These are phyloP conservation scores for Nidularia pulvinata DNA, from an alignment of 768 basidiomycete genomes.

Conservation along the genomic window DNA sequence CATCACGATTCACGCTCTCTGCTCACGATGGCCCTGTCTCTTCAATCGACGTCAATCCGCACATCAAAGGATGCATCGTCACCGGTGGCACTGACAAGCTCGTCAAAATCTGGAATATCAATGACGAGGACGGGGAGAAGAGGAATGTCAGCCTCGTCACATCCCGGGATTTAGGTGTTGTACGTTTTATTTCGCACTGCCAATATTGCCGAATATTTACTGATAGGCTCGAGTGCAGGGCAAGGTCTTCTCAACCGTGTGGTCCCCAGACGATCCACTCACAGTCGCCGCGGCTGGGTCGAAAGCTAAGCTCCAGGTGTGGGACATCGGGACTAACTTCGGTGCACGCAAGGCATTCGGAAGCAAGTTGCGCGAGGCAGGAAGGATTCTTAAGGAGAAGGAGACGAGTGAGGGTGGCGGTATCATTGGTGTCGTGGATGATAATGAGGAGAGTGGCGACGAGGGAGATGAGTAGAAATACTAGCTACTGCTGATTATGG, in stretches of 20 bases:
- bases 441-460: conserved; percentile 65
- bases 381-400: conserved; percentile 66
- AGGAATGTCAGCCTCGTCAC: conserved; percentile 81
- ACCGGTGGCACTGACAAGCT: conserved; percentile 96
- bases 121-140: conserved; percentile 61
- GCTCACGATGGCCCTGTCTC: conserved; percentile 94
- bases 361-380: conserved; percentile 72
- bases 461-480: conserved; percentile 8
- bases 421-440: conserved; percentile 67
- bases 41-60: conserved; percentile 88
- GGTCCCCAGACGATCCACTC: conserved; percentile 94
- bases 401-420: conserved; percentile 51
- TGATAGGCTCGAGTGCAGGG: conserved; percentile 50
- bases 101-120: conserved; percentile 95
- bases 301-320: conserved; percentile 91
- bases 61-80: conserved; percentile 86
- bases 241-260: conserved; percentile 91
- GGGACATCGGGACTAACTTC: conserved; percentile 88
- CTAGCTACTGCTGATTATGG: too few species aligned
- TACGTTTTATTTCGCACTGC: conserved; percentile 32
- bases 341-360: conserved; percentile 86
- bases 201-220: background rate
- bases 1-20: conserved; percentile 83
- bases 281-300: conserved; percentile 95
- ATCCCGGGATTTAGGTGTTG: conserved; percentile 89